Evolutionary conservation across 805 yeast genomes (phyloP), one percentile per base, ranked within the genome.

Genomic region (Kazachstania kunashirensis): DNA sequence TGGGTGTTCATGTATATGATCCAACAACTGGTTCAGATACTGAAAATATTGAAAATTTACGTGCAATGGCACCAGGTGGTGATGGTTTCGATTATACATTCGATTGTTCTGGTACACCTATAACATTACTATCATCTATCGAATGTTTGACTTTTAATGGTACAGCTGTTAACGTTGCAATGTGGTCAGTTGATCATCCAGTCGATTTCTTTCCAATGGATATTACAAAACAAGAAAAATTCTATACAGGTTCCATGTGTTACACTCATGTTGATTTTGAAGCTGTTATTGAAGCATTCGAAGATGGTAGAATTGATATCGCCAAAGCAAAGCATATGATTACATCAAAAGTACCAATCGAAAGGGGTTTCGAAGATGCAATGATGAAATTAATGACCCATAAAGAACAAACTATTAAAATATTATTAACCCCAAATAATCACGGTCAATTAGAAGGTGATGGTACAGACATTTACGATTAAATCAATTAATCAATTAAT

Each of bases 231-330:
- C 68, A 68, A 40, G 84, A 77, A 52, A 76, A 73, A 49, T 52
- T 53, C 29, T 62, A 71, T 23, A 67, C 74, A 24, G 84, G 83
- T 2, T 74, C 81, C 1, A 74, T 77, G 70, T 74, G 82, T 45
- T 77, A 77, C 50, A 70, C 73, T 4, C 62, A 66, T 27, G 62
- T 61, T 38, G 84, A 77, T 54, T 77, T 77, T 43, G 71, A 66
- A 50, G 74, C 69, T 33, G 83, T 77, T 3, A 62, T 76, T 19
- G 59, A 56, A 1, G 78, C 80, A 12, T 57, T 77, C 36, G 66
- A 62, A 6, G 46, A 56, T 3, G 75, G 77, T 7, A 43, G 49
- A 29, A 71, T 77, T 35, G 62, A 59, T 34, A 44, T 66, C 3
- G 68, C 67, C 17, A 63, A 62, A 32, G 68, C 73, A 7, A 62